Percentiles rank a stretch among this genome's conserved stretches.
These are phyloP conservation scores for Apiospora kogelbergensis DNA, from an alignment of 2,329 filamentous ascomycete species.

Conservation along the genomic window DNA sequence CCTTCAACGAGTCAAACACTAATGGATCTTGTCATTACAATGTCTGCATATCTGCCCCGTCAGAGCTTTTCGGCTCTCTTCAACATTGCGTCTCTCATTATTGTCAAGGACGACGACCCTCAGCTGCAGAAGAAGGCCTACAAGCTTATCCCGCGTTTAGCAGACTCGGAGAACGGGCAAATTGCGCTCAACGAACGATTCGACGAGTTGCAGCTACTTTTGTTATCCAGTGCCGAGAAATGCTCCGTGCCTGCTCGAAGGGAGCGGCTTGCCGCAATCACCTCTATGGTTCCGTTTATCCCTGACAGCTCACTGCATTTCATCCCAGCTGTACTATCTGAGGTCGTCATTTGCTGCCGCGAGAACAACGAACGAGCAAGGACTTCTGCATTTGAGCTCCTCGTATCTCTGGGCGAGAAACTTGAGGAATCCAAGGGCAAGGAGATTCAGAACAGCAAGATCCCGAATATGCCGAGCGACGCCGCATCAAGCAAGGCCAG, in stretches of 20 bases:
- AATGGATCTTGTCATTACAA: constrained; percentile 95
- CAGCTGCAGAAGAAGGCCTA: constrained; percentile 99
- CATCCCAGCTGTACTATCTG: constrained; percentile 85
- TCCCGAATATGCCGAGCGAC: constrained; percentile 82
- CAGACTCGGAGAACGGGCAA: constrained; percentile 75
- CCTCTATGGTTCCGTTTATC: constrained; percentile 76
- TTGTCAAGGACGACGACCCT: constrained; percentile 79
- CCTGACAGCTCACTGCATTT: constrained; percentile 83
- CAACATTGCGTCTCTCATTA: constrained; percentile 78
- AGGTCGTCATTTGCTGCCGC: constrained; percentile 95
- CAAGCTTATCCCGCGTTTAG: constrained; percentile 90
- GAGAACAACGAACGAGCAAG: constrained; percentile 96
- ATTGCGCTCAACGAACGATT: constrained; percentile 75
- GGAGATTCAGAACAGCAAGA: constrained; percentile 79
- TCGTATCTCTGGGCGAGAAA: constrained; percentile 84
- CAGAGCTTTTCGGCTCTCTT: constrained; percentile 85
- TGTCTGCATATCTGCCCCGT: constrained; percentile 87
- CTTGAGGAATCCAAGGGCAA: constrained; percentile 68
- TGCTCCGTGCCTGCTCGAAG: constrained; percentile 82
- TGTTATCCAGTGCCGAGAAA: constrained; percentile 78
- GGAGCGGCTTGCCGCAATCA: constrained; percentile 81
- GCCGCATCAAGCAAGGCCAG: constrained; percentile 75
- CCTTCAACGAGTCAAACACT: constrained; percentile 92
- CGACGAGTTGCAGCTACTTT: constrained; percentile 75
- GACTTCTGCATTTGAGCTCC: constrained; percentile 83